Conservation (phyloP, 2,329 filamentous ascomycete genomes). For the Fusarium anthophilum region DNA sequence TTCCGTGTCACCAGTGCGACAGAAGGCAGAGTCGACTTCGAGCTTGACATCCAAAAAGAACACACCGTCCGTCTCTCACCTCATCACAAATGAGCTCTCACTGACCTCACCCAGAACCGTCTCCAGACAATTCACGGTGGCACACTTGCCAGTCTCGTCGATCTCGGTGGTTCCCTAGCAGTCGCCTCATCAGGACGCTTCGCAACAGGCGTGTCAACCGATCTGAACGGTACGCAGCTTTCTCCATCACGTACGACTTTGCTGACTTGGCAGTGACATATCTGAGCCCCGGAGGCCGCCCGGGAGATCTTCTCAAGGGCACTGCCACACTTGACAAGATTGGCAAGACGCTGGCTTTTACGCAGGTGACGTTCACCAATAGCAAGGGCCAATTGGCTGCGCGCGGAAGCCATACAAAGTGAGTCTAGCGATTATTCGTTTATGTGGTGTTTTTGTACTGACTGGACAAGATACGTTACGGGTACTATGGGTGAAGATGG, state of each 20-base stretch:
- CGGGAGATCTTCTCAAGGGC: slow-evolving; percentile 65
- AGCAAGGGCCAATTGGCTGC: slow-evolving; percentile 67
- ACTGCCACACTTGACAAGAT: slow-evolving; percentile 71
- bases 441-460: background rate
- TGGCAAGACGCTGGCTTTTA: slow-evolving; percentile 71
- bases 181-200: slow-evolving; percentile 72
- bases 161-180: slow-evolving; percentile 71
- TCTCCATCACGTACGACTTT: fast-evolving
- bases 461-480: slow-evolving; percentile 52
- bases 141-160: slow-evolving; percentile 79
- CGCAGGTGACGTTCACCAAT: slow-evolving; percentile 67
- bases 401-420: slow-evolving; percentile 74
- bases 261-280: slow-evolving; percentile 64
- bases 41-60: slow-evolving; percentile 76
- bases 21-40: slow-evolving; percentile 77
- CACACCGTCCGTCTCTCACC: slow-evolving; percentile 69
- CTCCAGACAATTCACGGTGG: slow-evolving; percentile 81
- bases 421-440: slow-evolving; percentile 19
- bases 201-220: slow-evolving; percentile 71
- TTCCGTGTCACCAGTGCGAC: slow-evolving; percentile 72
- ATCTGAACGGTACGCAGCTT: slow-evolving; percentile 63
- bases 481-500: slow-evolving; percentile 50
- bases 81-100: background rate
- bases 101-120: slow-evolving; percentile 66
- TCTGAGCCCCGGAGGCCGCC: slow-evolving; percentile 64